Evolutionary conservation across 1,284 basidiomycete species (phyloP).

Genomic region (Marasmius oreades): DNA sequence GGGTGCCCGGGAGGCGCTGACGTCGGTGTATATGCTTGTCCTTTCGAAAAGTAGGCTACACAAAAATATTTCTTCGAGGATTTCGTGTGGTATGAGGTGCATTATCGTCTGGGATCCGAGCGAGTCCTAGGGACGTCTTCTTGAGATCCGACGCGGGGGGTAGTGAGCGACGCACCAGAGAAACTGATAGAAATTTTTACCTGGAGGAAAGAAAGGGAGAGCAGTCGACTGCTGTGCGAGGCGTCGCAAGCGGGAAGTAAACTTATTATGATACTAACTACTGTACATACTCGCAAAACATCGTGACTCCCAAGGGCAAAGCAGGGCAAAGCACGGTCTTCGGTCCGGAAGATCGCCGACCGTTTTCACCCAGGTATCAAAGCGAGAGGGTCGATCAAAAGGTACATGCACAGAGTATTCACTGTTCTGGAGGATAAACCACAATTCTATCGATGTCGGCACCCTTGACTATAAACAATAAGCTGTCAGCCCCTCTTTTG

Average conservation of each 20-base stretch:
- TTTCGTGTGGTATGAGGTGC: not conserved
- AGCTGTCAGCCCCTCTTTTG: not conserved
- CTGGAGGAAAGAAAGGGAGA: not conserved
- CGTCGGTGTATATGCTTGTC: not conserved
- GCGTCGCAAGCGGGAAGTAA: not conserved
- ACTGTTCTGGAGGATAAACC: constrained; percentile 3
- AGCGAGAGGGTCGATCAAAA: not conserved
- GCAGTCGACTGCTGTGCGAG: not conserved
- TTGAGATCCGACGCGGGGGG: not conserved
- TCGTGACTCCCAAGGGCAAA: not conserved
- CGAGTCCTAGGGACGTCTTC: not conserved
- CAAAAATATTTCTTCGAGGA: not conserved
- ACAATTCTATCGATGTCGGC: constrained; percentile 8
- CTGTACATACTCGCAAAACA: not conserved
- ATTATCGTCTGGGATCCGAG: not conserved
- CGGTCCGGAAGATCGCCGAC: not conserved
- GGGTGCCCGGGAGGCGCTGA: not conserved
- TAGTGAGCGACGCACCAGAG: not conserved
- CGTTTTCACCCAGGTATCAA: not conserved
- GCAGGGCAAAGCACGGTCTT: not conserved
- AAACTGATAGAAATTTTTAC: not conserved
- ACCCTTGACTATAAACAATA: not conserved
- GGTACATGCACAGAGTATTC: not conserved
- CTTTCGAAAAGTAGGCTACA: not conserved
- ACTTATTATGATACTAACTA: not conserved